These are phyloP conservation scores for Vigna unguiculata DNA, from an alignment of 306 rosid species.

Conservation along the genomic window DNA sequence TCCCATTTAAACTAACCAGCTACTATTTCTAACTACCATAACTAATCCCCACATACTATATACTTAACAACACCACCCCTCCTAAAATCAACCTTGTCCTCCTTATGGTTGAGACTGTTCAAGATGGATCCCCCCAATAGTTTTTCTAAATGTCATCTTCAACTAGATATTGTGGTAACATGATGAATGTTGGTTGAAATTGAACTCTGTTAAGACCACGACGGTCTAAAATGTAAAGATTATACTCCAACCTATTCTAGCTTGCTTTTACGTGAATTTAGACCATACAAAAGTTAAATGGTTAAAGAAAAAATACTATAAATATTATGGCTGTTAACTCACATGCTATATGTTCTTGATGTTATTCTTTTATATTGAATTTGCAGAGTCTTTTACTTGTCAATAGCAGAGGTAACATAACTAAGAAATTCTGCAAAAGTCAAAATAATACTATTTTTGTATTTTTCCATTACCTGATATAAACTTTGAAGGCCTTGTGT, in stretches of 20 bases:
- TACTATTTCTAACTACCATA: not conserved
- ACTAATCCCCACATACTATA: not conserved
- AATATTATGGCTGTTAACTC: no score
- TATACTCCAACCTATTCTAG: no score
- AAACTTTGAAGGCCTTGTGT: not conserved
- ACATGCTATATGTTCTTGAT: no score
- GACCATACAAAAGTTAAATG: no score
- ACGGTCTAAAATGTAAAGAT: no score
- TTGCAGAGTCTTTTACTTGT: slow-evolving; percentile 9
- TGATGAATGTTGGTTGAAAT: not conserved
- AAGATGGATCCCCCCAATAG: not conserved
- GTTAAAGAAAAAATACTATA: no score
- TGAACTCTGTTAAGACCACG: no score
- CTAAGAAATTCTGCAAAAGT: not conserved
- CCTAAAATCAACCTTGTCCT: not conserved
- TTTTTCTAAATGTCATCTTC: not conserved
- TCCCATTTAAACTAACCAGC: not conserved
- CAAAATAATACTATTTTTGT: no score
- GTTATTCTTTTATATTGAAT: no score
- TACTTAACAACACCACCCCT: not conserved
- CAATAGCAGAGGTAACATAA: no score
- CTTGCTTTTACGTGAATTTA: no score
- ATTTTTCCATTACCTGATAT: not conserved
- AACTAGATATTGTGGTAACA: not conserved
- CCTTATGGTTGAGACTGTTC: not conserved